Evolutionary conservation across 2,329 filamentous ascomycete genomes (phyloP), one percentile per base, ranked within the genome.

Genomic region (Aspergillus uvarum): DNA sequence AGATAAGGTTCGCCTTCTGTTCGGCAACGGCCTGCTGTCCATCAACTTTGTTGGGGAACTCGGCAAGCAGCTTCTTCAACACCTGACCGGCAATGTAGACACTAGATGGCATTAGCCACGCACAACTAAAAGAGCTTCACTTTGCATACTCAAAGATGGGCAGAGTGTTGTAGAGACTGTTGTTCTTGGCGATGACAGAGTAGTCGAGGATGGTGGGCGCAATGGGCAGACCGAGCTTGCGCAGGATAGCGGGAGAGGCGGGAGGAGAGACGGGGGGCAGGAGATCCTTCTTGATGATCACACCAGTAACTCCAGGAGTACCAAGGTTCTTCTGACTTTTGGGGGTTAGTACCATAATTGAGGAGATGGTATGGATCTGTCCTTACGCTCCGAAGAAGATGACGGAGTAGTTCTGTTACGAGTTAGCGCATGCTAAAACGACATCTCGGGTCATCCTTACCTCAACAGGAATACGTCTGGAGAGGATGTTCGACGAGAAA

Each of bases 401-500:
- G 66, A 89, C 81, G 1, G 88, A 89, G 77, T 89, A 96, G 51
- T 67, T 62, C 59, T 64, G 32, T 3, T 8, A 2, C 4, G 21
- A 6, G 47, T 63, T 53, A 63, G 56, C 50, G 47, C 14, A 16
- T 21, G 35, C 26, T 48, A 24, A 51, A 8, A 10, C 10, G 2
- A 19, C n/a, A n/a, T 50, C 35, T 10, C 5, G 4, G 21, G n/a
- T 12, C 2, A 14, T 55, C 21, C 22, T 22, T 63, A 64, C 62
- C 52, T 67, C 54, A 31, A 67, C 58, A 1, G 65, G 65, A n/a
- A 67, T 67, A 22, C 65, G 60, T 48, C 92, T 83, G 51, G 91
- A 92, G 54, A 98, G 86, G 72, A 98, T 96, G 76, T 97, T 98
- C 60, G 91, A 96, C 51, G 86, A 90, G 90, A 98, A 96, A 76